Percentiles rank a stretch among this genome's conserved stretches.
phyloP scores from a whole-genome alignment of 352 stramenopile species.

The Thalassiosira exigua region DNA sequence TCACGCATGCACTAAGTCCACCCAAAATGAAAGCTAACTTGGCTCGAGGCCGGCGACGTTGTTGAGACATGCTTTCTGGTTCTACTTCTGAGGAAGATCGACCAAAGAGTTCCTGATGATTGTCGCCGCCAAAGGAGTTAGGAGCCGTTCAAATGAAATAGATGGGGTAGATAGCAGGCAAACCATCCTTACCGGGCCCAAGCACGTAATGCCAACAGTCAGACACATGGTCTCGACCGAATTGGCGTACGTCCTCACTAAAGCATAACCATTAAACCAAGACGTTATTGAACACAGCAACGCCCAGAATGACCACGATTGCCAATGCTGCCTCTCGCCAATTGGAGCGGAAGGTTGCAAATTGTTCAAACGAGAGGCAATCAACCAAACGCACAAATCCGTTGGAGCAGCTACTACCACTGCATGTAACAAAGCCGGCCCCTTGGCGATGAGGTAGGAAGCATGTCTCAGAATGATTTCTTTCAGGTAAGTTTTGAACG shows the following conservation, averaged over 20 bases:
- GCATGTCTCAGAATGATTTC: slow-evolving; percentile 57
- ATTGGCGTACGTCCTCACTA: slow-evolving; percentile 80
- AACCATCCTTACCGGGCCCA: no score
- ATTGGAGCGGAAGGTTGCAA: slow-evolving; percentile 13
- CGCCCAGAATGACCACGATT: slow-evolving; percentile 60
- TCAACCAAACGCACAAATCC: slow-evolving; percentile 72
- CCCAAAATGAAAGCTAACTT: slow-evolving; percentile 76
- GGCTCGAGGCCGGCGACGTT: slow-evolving; percentile 12
- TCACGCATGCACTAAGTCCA: slow-evolving; percentile 71
- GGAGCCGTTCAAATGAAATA: no score
- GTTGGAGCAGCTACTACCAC: slow-evolving; percentile 72
- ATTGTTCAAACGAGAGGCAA: slow-evolving; percentile 48
- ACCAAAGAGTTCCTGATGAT: slow-evolving; percentile 53
- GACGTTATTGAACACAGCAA: slow-evolving; percentile 65
- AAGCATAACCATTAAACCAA: slow-evolving; percentile 82
- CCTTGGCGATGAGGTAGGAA: slow-evolving; percentile 68
- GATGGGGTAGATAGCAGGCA: no score
- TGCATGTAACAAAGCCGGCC: slow-evolving; percentile 74
- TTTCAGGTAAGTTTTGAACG: slow-evolving; percentile 18
- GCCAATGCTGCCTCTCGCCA: slow-evolving; percentile 22
- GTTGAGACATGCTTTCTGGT: background rate
- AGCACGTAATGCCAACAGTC: slow-evolving; percentile 50
- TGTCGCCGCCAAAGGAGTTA: no score
- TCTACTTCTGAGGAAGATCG: slow-evolving; percentile 7
- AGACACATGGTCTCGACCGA: slow-evolving; percentile 72